Evolutionary conservation across 2,329 filamentous ascomycete genomes (phyloP).

Genomic region (Chlorencoelia australis): DNA sequence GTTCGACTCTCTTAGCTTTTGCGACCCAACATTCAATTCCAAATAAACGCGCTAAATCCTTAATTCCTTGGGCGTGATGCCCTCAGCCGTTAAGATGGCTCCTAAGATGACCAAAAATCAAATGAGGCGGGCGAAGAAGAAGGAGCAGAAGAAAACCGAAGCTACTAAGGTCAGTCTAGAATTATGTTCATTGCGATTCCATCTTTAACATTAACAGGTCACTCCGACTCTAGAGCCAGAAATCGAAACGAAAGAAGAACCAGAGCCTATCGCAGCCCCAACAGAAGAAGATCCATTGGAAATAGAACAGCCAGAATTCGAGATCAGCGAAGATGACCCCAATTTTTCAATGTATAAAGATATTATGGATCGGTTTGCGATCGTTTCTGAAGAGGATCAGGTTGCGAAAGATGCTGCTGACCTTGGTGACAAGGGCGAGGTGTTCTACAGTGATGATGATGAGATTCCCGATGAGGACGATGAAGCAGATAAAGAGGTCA

Average conservation of each 20-base stretch:
- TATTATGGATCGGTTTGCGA: slow-evolving; percentile 72
- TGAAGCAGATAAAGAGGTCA: slow-evolving; percentile 50
- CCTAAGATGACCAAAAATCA: slow-evolving; percentile 88
- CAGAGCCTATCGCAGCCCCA: slow-evolving; percentile 24
- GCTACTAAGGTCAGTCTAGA: slow-evolving; percentile 40
- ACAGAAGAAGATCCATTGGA: slow-evolving; percentile 31
- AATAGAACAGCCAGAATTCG: slow-evolving; percentile 35
- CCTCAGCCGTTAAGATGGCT: slow-evolving; percentile 41
- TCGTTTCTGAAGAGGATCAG: slow-evolving; percentile 51
- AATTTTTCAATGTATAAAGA: slow-evolving; percentile 75
- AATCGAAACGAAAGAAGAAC: slow-evolving; percentile 28
- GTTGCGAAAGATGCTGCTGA: slow-evolving; percentile 54
- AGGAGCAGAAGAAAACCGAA: slow-evolving; percentile 70
- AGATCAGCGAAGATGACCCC: slow-evolving; percentile 58
- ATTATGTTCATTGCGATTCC: neutral
- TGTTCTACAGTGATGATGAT: slow-evolving; percentile 75
- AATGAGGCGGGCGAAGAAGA: slow-evolving; percentile 86
- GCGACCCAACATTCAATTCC: too few species aligned
- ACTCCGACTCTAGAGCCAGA: slow-evolving; percentile 22
- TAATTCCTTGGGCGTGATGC: slow-evolving; percentile 11
- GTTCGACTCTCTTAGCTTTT: too few species aligned
- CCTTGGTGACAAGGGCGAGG: slow-evolving; percentile 68
- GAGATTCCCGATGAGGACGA: slow-evolving; percentile 82
- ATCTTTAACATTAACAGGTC: slow-evolving; percentile 22
- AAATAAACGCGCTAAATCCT: too few species aligned